phyloP scores from a whole-genome alignment of 2,329 filamentous ascomycete genomes.

The Exophiala aquamarina region DNA sequence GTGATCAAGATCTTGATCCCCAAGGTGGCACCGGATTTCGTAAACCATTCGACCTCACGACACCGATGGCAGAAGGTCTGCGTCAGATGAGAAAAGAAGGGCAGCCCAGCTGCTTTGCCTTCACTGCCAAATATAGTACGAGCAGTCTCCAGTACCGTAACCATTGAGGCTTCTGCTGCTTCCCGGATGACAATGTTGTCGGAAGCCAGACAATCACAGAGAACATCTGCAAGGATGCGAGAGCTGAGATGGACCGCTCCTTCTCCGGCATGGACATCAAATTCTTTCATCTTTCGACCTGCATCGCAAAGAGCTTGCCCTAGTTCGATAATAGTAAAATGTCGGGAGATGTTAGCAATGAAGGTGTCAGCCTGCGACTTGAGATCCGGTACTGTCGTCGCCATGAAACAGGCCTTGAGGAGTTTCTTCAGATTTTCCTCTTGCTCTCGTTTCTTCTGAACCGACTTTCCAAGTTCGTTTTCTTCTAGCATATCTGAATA shows the following conservation, averaged over 20 bases:
- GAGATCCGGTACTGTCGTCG: slow-evolving; percentile 78
- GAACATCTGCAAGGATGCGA: slow-evolving; percentile 81
- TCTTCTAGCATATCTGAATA: slow-evolving; percentile 67
- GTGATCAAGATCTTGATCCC: slow-evolving; percentile 88
- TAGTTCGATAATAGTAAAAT: slow-evolving; percentile 88
- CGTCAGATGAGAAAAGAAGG: slow-evolving; percentile 81
- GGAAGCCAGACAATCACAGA: slow-evolving; percentile 86
- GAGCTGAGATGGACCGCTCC: slow-evolving; percentile 84
- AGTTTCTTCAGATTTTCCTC: slow-evolving; percentile 81
- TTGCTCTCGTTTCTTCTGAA: slow-evolving; percentile 81
- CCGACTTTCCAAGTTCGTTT: slow-evolving; percentile 77
- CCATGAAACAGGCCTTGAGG: slow-evolving; percentile 84
- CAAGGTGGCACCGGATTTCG: slow-evolving; percentile 86
- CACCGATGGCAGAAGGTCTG: slow-evolving; percentile 90
- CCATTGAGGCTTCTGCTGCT: slow-evolving; percentile 75
- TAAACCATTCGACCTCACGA: slow-evolving; percentile 98
- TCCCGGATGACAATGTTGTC: slow-evolving; percentile 79
- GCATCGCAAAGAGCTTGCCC: slow-evolving; percentile 78
- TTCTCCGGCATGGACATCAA: slow-evolving; percentile 83
- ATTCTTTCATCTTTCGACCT: slow-evolving; percentile 74
- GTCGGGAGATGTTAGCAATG: slow-evolving; percentile 77
- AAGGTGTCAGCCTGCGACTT: slow-evolving; percentile 73
- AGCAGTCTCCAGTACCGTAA: slow-evolving; percentile 74
- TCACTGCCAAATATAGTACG: slow-evolving; percentile 75
- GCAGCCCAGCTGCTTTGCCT: slow-evolving; percentile 69